Conservation (phyloP, 202 grass and related monocot genomes). For the Setaria viridis region DNA sequence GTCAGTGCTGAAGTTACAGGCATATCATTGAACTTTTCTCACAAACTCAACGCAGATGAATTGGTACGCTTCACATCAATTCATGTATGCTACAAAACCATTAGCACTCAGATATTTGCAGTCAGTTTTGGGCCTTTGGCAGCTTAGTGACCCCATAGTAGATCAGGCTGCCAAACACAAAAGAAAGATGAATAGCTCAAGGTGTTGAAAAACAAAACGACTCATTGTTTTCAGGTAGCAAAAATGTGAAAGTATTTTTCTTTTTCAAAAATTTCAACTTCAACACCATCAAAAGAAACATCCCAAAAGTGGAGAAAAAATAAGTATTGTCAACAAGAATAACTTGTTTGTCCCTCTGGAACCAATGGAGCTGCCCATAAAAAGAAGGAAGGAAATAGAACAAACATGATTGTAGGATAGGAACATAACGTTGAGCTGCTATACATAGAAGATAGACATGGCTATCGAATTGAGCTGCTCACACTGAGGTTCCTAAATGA, state of each 20-base stretch:
- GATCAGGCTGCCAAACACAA: constrained; percentile 32
- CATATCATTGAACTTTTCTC: constrained; percentile 22
- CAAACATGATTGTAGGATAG: not conserved
- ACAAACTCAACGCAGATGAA: constrained; percentile 19
- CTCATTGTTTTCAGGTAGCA: constrained; percentile 15
- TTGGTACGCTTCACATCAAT: constrained; percentile 11
- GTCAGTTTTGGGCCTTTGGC: constrained; percentile 6
- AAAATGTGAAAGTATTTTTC: not conserved
- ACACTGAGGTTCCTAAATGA: constrained; percentile 1
- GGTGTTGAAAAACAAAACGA: constrained; percentile 8
- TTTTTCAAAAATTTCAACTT: constrained; percentile 4
- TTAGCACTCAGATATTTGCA: constrained; percentile 12
- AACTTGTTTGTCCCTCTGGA: constrained; percentile 7
- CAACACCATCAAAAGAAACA: not conserved
- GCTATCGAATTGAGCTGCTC: constrained; percentile 32
- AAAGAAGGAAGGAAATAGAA: not conserved
- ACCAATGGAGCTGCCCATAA: constrained; percentile 9
- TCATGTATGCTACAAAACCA: constrained; percentile 1
- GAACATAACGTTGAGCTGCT: not conserved
- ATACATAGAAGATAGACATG: constrained; percentile 33
- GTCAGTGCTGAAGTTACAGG: constrained; percentile 34
- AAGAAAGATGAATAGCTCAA: not conserved
- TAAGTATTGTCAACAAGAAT: not conserved
- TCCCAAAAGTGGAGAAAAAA: not conserved
- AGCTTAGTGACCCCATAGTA: constrained; percentile 17